Evolutionary conservation across 495 filamentous ascomycete genomes (phyloP).

Genomic region (Talaromyces wortmannii): DNA sequence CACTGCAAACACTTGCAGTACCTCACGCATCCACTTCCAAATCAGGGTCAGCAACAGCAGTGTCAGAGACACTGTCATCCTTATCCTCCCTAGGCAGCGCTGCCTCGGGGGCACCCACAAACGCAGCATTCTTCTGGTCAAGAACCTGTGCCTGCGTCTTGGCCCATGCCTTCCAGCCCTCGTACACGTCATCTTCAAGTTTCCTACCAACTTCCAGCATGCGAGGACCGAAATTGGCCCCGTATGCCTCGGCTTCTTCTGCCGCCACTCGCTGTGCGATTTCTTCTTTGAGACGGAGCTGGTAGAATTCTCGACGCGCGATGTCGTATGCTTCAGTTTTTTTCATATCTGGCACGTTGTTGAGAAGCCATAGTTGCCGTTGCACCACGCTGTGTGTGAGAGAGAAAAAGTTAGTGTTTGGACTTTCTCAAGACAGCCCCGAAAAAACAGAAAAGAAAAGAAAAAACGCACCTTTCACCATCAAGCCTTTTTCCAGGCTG

Average conservation of each 20-base stretch:
- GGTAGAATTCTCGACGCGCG: slow-evolving; percentile 87
- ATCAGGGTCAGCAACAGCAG: background rate
- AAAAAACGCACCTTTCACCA: slow-evolving; percentile 68
- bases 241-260: slow-evolving; percentile 81
- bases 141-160: slow-evolving; percentile 35
- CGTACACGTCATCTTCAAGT: slow-evolving; percentile 69
- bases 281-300: slow-evolving; percentile 71
- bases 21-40: background rate
- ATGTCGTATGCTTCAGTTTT: slow-evolving; percentile 73
- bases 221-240: slow-evolving; percentile 78
- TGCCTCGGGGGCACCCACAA: slow-evolving; percentile 26
- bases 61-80: background rate
- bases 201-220: slow-evolving; percentile 70
- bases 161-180: slow-evolving; percentile 82
- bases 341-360: slow-evolving; percentile 53
- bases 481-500: slow-evolving; percentile 75
- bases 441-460: no score
- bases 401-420: slow-evolving; percentile 15
- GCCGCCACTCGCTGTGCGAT: slow-evolving; percentile 75
- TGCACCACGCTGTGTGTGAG: slow-evolving; percentile 70
- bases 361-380: slow-evolving; percentile 77
- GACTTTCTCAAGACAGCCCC: background rate
- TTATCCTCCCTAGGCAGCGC: slow-evolving; percentile 9
- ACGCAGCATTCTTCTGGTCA: slow-evolving; percentile 21
- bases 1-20: background rate